Evolutionary conservation across 768 basidiomycete genomes (phyloP).

Genomic region (Candolleomyces eurysporus): DNA sequence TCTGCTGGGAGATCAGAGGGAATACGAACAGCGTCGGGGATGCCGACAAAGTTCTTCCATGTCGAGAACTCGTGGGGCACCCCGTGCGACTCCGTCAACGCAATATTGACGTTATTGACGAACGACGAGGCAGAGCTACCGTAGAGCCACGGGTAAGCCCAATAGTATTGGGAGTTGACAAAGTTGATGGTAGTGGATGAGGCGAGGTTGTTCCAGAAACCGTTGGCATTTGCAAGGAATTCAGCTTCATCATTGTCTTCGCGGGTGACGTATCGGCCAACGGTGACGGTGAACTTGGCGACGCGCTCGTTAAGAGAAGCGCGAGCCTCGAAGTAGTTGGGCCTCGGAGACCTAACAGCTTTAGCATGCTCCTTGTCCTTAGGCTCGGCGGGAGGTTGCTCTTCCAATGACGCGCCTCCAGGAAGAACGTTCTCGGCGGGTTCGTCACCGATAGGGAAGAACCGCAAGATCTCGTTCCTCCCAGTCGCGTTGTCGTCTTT

Average conservation of each 20-base stretch:
- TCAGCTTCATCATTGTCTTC: not conserved
- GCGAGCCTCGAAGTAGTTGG: conserved; percentile 2
- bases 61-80: too few species aligned
- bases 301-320: not conserved
- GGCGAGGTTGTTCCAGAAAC: conserved; percentile 3
- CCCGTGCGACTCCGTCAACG: conserved; percentile 6
- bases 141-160: conserved; percentile 6
- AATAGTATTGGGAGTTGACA: conserved; percentile 6
- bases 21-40: not conserved
- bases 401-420: not conserved
- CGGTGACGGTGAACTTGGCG: not conserved
- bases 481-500: not conserved
- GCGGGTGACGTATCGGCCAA: conserved; percentile 6
- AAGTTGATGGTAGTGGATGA: not conserved
- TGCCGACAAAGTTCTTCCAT: not conserved
- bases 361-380: not conserved
- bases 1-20: not conserved
- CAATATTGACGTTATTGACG: conserved; percentile 10
- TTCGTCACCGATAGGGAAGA: not conserved
- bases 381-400: not conserved
- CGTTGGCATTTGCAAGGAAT: not conserved
- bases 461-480: not conserved
- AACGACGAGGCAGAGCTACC: not conserved
- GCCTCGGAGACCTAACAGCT: not conserved
- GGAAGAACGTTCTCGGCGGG: not conserved